Evolutionary conservation across 1,284 basidiomycete species (phyloP).

Genomic region (Leccinum huronense): DNA sequence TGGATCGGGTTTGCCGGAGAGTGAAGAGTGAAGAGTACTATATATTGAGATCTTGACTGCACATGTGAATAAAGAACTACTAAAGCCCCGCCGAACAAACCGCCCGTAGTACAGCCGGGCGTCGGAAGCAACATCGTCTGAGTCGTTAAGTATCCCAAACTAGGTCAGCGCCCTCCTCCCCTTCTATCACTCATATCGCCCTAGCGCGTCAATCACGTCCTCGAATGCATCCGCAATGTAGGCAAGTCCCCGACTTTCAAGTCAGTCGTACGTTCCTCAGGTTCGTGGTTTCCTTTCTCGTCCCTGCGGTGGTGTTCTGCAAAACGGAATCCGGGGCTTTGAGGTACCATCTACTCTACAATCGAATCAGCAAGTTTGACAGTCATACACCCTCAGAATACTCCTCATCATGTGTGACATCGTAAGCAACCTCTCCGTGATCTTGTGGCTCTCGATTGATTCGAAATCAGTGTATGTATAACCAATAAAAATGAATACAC

Average conservation of each 20-base stretch:
- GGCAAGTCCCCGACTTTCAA: slow-evolving; percentile 91
- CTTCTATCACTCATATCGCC: neutral
- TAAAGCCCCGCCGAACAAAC: slow-evolving; percentile 32
- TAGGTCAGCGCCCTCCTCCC: slow-evolving; percentile 19
- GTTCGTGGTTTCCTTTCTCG: slow-evolving; percentile 39
- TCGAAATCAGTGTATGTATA: neutral
- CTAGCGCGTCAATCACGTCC: slow-evolving; percentile 85
- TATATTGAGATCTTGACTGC: no score
- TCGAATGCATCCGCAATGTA: slow-evolving; percentile 83
- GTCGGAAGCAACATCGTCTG: slow-evolving; percentile 65
- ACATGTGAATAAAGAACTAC: no score
- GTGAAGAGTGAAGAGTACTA: no score
- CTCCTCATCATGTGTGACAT: slow-evolving; percentile 91
- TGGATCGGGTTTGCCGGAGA: no score
- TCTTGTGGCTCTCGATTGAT: slow-evolving; percentile 5
- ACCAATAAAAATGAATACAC: no score
- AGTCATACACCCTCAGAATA: slow-evolving; percentile 80
- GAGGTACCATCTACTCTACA: slow-evolving; percentile 90
- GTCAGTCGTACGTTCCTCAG: slow-evolving; percentile 95
- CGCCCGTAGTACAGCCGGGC: no score
- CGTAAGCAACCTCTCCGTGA: slow-evolving; percentile 47
- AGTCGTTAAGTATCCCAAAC: slow-evolving; percentile 57
- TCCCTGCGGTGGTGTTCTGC: neutral
- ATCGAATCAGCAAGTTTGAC: slow-evolving; percentile 83
- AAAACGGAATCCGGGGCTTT: slow-evolving; percentile 50